Evolutionary conservation across 2,329 filamentous ascomycete genomes (phyloP).

Genomic region (Sporothrix luriei): DNA sequence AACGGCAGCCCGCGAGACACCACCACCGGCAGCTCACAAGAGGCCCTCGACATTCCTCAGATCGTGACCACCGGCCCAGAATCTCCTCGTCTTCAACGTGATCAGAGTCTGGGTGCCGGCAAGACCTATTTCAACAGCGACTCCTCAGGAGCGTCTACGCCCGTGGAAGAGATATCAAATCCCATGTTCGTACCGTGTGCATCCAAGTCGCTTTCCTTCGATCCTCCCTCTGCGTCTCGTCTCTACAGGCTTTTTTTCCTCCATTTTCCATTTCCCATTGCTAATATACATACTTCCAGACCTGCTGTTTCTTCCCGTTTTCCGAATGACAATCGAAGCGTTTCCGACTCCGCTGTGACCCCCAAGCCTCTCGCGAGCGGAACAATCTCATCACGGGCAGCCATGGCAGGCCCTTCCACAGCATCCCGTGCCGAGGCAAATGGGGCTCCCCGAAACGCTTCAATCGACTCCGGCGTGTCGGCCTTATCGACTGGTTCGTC

Average conservation of each 20-base stretch:
- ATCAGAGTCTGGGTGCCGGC: conserved; percentile 36
- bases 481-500: conserved; percentile 65
- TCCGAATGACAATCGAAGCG: conserved; percentile 56
- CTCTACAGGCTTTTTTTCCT: background rate
- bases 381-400: conserved; percentile 45
- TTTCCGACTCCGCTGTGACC: conserved; percentile 49
- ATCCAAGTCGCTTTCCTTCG: conserved; percentile 7
- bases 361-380: conserved; percentile 50
- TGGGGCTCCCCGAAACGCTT: conserved; percentile 70
- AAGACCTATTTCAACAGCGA: conserved; percentile 47
- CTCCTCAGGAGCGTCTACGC: conserved; percentile 44
- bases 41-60: conserved; percentile 41
- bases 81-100: conserved; percentile 36
- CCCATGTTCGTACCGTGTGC: conserved; percentile 40
- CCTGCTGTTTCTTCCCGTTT: conserved; percentile 39
- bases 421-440: conserved; percentile 48
- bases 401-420: conserved; percentile 54
- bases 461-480: conserved; percentile 92
- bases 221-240: background rate
- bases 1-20: conserved; percentile 18
- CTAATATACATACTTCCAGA: conserved; percentile 39
- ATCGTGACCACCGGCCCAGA: conserved; percentile 43
- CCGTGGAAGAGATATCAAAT: conserved; percentile 39
- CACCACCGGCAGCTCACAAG: conserved; percentile 26
- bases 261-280: background rate